Evolutionary conservation across 345 rosid genomes (phyloP), one percentile per base, ranked within the genome.

Genomic region (Combretum micranthum): DNA sequence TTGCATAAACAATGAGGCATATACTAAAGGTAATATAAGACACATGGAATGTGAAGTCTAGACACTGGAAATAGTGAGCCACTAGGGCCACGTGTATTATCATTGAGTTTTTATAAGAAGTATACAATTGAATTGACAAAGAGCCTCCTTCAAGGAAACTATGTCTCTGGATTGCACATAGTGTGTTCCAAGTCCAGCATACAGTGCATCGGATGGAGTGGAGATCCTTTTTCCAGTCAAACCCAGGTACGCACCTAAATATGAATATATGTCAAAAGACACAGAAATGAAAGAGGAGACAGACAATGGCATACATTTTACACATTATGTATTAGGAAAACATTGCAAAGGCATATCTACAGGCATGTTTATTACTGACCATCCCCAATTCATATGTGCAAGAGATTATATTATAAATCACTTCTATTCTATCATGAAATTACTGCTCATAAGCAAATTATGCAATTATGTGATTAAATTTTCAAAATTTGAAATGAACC

Each of bases 151-250:
- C 47, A 92, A 68, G 43, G 83, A 77, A 21, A 57, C 72, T 62
- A 88, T 63, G 69, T 72, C 80, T 62, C 64, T 84, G 59, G 93
- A 88, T 69, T 84, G 85, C 56, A 92, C 88, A 32, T 81, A 92
- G 69, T 86, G 90, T 26, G 96, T 82, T 63, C 96, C 96, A 37
- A 88, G 80, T 65, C 96, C 96, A 15, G 72, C 78, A 70, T 72
- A 88, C 42, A 92, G 68, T 4, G 95, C 96, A 74, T 88, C 91
- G 20, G 98, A 78, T 61, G 97, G 97, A 2, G 93, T 81, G 6
- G 89, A 86, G 55, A 88, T 72, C 65, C 93, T 92, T 74, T 69
- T 81, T 55, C 98, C 95, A 59, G 98, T 88, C 88, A 92, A 59
- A 46, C 95, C 96, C 68, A 92, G 90, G 69, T 86, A 92, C 60